Conservation (phyloP, 2,329 filamentous ascomycete genomes). For the Leptographium radiaticola region DNA sequence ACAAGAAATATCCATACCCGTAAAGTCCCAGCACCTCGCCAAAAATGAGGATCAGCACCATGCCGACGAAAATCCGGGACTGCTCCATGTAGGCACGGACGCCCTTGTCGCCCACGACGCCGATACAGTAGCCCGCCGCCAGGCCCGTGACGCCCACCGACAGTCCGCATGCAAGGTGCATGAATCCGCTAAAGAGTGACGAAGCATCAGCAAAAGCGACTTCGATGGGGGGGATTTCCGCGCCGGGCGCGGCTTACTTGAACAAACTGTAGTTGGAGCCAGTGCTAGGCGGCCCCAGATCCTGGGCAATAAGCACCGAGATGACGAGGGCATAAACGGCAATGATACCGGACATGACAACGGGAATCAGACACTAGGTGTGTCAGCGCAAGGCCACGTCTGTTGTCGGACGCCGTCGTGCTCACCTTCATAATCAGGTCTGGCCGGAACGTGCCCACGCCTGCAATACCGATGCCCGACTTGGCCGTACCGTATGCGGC, state of each 20-base stretch:
- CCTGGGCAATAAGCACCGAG: conserved; percentile 85
- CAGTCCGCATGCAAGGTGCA: conserved; percentile 84
- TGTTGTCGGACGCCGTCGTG: background rate
- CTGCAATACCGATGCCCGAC: conserved; percentile 76
- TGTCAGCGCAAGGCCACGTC: background rate
- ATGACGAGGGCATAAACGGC: conserved; percentile 97
- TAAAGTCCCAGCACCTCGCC: conserved; percentile 95
- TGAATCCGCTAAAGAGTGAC: conserved; percentile 55
- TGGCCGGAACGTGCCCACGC: conserved; percentile 71
- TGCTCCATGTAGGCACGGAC: conserved; percentile 95
- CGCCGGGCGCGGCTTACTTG: conserved; percentile 39
- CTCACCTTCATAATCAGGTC: conserved; percentile 83
- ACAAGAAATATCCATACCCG: conserved; percentile 46
- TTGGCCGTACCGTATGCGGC: conserved; percentile 82
- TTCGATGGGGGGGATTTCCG: too few species aligned
- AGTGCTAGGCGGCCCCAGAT: conserved; percentile 59
- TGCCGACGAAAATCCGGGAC: conserved; percentile 90
- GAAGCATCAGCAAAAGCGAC: conserved; percentile 9
- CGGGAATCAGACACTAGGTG: conserved; percentile 62
- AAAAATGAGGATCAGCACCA: conserved; percentile 98
- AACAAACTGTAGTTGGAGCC: conserved; percentile 67
- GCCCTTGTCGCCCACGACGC: conserved; percentile 85
- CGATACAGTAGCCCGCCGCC: conserved; percentile 92
- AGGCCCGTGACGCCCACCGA: conserved; percentile 87
- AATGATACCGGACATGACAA: conserved; percentile 98